Conservation (phyloP, 208 protist genomes). For the Leishmania arabica region DNA sequence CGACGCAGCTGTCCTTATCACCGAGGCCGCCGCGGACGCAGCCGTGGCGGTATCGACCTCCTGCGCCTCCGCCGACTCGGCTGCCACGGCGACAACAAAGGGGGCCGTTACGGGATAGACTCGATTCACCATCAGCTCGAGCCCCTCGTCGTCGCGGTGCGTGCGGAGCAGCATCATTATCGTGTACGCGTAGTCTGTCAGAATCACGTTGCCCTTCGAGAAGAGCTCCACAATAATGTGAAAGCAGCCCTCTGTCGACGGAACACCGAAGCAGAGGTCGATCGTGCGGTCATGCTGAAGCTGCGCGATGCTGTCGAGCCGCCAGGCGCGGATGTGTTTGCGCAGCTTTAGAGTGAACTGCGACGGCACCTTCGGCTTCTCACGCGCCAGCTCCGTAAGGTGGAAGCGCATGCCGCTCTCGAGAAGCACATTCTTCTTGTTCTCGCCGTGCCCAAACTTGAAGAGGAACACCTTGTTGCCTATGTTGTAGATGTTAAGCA, state of each 20-base stretch:
- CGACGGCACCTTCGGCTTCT: slow-evolving; percentile 92
- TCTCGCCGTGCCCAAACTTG: slow-evolving; percentile 92
- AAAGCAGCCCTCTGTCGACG: slow-evolving; percentile 60
- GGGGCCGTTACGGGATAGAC: slow-evolving; percentile 66
- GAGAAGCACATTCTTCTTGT: slow-evolving; percentile 91
- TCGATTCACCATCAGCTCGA: slow-evolving; percentile 65
- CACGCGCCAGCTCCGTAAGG: slow-evolving; percentile 88
- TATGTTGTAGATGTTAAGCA: slow-evolving; percentile 96
- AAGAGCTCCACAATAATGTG: slow-evolving; percentile 92
- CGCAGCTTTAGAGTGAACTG: slow-evolving; percentile 94
- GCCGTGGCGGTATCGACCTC: not conserved
- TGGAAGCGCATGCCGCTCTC: slow-evolving; percentile 95
- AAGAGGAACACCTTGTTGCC: slow-evolving; percentile 93
- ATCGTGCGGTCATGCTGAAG: slow-evolving; percentile 96
- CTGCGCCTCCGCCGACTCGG: not conserved
- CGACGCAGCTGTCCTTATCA: not conserved
- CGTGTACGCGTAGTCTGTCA: slow-evolving; percentile 94
- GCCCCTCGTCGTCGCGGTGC: slow-evolving; percentile 84
- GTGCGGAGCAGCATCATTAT: slow-evolving; percentile 95
- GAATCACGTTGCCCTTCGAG: slow-evolving; percentile 96
- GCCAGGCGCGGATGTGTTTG: slow-evolving; percentile 95
- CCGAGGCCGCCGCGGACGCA: not conserved
- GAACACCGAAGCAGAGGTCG: slow-evolving; percentile 94
- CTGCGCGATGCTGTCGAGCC: slow-evolving; percentile 93
- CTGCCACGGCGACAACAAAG: slow-evolving; percentile 10